Evolutionary conservation across 1,284 basidiomycete species (phyloP).

Genomic region (Heterobasidion irregulare): DNA sequence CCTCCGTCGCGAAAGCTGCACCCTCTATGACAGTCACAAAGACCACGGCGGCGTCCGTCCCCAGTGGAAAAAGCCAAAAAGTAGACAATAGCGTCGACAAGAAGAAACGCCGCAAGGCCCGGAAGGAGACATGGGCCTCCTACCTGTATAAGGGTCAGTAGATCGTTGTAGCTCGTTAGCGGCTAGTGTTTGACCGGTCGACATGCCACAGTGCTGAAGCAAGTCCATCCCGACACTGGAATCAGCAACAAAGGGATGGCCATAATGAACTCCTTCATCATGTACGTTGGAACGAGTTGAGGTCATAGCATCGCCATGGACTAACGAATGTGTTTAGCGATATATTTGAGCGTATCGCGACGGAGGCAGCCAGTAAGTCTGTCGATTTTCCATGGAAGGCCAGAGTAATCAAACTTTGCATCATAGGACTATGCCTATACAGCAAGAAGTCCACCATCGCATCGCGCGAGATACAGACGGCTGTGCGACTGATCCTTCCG

Average conservation of each 20-base stretch:
- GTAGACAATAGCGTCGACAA: conserved; percentile 33
- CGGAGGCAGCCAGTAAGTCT: conserved; percentile 54
- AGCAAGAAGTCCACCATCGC: conserved; percentile 91
- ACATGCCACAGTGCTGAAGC: conserved; percentile 43
- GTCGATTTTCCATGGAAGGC: conserved; percentile 1
- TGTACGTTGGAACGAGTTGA: neutral
- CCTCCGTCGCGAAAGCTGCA: conserved; percentile 36
- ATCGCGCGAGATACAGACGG: conserved; percentile 89
- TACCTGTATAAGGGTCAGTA: conserved; percentile 58
- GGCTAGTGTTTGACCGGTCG: neutral
- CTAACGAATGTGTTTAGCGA: conserved; percentile 28
- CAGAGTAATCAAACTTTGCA: neutral
- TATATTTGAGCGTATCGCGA: conserved; percentile 68
- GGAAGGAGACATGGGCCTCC: conserved; percentile 59
- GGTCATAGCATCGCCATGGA: neutral
- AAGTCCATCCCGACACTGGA: conserved; percentile 71
- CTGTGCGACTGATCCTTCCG: conserved; percentile 86
- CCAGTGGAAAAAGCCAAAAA: conserved; percentile 7
- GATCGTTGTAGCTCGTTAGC: too few species aligned
- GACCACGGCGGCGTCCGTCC: neutral
- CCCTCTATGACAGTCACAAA: conserved; percentile 24
- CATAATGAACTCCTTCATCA: conserved; percentile 62
- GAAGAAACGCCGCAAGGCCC: conserved; percentile 48
- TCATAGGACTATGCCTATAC: conserved; percentile 56
- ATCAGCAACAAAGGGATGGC: conserved; percentile 74